Evolutionary conservation across 1,284 basidiomycete genomes (phyloP).

Genomic region (Cerrena zonata): DNA sequence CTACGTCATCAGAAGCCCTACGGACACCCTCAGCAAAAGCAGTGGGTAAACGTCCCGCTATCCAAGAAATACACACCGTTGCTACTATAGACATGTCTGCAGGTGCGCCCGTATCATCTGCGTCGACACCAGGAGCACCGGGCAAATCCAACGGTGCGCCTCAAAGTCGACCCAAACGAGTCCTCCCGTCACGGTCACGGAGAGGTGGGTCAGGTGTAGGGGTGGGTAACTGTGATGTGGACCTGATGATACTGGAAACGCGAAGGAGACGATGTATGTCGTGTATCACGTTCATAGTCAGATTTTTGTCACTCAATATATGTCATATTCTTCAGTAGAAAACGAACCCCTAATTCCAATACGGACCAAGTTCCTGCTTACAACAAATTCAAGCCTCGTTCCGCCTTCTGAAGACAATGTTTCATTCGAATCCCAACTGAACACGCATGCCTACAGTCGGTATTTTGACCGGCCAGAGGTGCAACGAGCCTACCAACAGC

Average conservation of each 20-base stretch:
- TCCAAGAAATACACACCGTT: not conserved
- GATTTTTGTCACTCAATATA: slow-evolving; percentile 1
- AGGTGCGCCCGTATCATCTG: slow-evolving; percentile 7
- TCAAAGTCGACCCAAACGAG: slow-evolving; percentile 54
- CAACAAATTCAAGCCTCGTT: slow-evolving; percentile 54
- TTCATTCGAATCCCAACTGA: slow-evolving; percentile 40
- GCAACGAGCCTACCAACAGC: slow-evolving; percentile 60
- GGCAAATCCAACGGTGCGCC: slow-evolving; percentile 15
- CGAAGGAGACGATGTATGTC: slow-evolving; percentile 72
- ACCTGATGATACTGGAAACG: slow-evolving; percentile 79
- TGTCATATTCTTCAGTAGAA: slow-evolving; percentile 47
- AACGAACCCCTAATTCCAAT: slow-evolving; percentile 65
- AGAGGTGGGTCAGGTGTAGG: slow-evolving; percentile 75
- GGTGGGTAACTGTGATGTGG: slow-evolving; percentile 69
- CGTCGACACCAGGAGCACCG: slow-evolving; percentile 14
- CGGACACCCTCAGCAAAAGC: slow-evolving; percentile 9
- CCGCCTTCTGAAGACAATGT: slow-evolving; percentile 29
- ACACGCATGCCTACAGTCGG: slow-evolving; percentile 55
- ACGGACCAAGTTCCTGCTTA: slow-evolving; percentile 59
- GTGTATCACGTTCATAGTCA: slow-evolving; percentile 10
- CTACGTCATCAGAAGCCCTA: not conserved
- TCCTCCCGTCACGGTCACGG: slow-evolving; percentile 72
- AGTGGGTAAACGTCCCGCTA: slow-evolving; percentile 9
- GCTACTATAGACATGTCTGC: not conserved
- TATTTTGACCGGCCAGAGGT: slow-evolving; percentile 77